Conservation (phyloP, 2,329 filamentous ascomycete genomes). For the Colletotrichum aenigma region DNA sequence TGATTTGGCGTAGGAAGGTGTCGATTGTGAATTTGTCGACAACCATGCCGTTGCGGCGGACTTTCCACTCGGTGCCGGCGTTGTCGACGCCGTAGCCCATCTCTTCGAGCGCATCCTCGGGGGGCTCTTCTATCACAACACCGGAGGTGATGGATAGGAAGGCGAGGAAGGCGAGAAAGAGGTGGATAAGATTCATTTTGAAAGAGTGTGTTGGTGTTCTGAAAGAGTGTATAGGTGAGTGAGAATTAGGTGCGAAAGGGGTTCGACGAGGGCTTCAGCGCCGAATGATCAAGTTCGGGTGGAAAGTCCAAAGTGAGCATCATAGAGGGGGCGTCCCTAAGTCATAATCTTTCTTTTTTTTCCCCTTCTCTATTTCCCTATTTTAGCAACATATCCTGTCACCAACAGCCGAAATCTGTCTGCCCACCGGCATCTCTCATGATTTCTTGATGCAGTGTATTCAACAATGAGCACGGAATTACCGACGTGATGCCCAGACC, state of each 20-base stretch:
- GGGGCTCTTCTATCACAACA: not conserved
- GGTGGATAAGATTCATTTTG: not conserved
- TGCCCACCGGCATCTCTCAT: not conserved
- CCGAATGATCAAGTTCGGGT: not conserved
- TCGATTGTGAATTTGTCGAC: not conserved
- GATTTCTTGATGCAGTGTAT: not conserved
- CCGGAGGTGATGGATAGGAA: not conserved
- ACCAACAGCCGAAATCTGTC: not conserved
- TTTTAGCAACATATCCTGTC: not conserved
- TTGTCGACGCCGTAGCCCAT: not conserved
- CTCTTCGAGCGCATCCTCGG: not conserved
- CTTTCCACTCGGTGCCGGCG: not conserved
- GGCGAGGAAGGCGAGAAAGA: not conserved
- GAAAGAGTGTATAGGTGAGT: not conserved
- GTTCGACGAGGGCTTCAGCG: not conserved
- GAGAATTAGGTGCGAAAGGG: not conserved
- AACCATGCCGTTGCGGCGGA: not conserved
- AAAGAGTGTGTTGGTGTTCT: not conserved
- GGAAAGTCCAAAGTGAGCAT: not conserved
- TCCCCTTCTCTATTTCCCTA: not conserved
- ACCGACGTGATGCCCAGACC: not conserved
- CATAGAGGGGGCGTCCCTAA: fast-evolving
- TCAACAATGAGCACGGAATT: not conserved
- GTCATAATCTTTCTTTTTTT: not conserved
- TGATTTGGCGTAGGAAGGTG: fast-evolving